phyloP scores from a whole-genome alignment of 139 green algal genomes.

The Auxenochlorella protothecoides region DNA sequence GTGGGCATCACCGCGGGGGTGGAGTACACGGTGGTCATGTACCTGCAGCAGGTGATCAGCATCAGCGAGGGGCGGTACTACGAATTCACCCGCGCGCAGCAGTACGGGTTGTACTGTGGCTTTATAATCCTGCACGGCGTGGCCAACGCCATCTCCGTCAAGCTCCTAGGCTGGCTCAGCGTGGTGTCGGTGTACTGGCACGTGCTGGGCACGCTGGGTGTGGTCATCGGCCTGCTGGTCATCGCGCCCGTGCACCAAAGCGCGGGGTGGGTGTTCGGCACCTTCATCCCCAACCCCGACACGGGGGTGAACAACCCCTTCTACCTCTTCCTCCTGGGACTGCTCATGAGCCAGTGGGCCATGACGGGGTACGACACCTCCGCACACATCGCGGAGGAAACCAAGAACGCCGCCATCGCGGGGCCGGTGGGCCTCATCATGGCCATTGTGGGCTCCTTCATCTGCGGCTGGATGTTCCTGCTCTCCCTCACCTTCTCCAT shows the following conservation, averaged over 20 bases:
- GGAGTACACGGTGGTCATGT: constrained; percentile 10
- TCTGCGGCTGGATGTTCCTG: constrained; percentile 23
- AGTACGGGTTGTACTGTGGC: constrained; percentile 4
- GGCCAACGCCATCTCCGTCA: constrained; percentile 22
- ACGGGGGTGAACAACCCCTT: constrained; percentile 1
- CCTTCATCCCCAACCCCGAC: constrained; percentile 22
- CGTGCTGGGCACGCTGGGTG: background rate
- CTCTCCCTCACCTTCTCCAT: constrained; percentile 34
- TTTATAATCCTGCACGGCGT: constrained; percentile 20
- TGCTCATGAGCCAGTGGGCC: constrained; percentile 36
- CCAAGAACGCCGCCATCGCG: constrained; percentile 17
- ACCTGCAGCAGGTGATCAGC: constrained; percentile 3
- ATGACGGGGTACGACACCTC: constrained; percentile 37
- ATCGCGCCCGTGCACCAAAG: constrained; percentile 16
- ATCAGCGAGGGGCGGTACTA: background rate
- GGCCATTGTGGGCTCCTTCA: constrained; percentile 19
- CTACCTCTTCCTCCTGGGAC: constrained; percentile 29
- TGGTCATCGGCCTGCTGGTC: constrained; percentile 1
- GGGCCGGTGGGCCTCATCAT: constrained; percentile 9
- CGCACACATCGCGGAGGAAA: constrained; percentile 39
- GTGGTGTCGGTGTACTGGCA: constrained; percentile 9
- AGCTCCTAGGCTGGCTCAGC: constrained; percentile 18
- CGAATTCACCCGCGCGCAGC: background rate
- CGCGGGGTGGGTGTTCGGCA: constrained; percentile 23
- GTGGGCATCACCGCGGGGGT: constrained; percentile 15